These are phyloP conservation scores for Eucalyptus fibrosa DNA, from an alignment of 345 rosid species.

Conservation along the genomic window DNA sequence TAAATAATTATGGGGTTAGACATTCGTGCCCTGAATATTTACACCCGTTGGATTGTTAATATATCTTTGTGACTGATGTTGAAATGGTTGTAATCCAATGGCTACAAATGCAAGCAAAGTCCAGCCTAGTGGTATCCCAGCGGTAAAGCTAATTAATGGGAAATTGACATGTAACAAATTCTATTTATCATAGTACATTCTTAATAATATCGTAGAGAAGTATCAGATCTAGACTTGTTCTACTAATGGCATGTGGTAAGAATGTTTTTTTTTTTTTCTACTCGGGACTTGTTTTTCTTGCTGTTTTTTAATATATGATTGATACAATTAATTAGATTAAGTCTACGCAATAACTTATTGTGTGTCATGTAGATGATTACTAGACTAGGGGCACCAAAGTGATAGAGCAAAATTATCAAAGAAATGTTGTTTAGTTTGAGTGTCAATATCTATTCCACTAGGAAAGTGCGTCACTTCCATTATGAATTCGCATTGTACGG, in stretches of 20 bases:
- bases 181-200: too few relatives aligned
- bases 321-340: too few relatives aligned
- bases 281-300: neutral
- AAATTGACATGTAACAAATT: too few relatives aligned
- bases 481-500: too few relatives aligned
- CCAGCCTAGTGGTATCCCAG: too few relatives aligned
- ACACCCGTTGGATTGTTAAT: neutral
- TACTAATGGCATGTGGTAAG: neutral
- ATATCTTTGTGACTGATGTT: neutral
- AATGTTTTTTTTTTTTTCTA: too few relatives aligned
- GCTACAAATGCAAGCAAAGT: neutral
- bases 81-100: neutral
- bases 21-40: neutral
- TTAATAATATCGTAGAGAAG: neutral
- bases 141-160: too few relatives aligned
- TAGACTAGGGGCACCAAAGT: neutral
- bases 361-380: neutral
- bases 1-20: neutral
- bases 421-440: too few relatives aligned
- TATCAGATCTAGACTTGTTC: neutral
- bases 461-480: neutral
- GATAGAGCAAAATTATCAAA: neutral
- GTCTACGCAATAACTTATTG: neutral
- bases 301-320: neutral
- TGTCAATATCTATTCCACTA: neutral